Evolutionary conservation across 345 rosid genomes (phyloP), one percentile per base, ranked within the genome.

Genomic region (Lumnitzera racemosa): DNA sequence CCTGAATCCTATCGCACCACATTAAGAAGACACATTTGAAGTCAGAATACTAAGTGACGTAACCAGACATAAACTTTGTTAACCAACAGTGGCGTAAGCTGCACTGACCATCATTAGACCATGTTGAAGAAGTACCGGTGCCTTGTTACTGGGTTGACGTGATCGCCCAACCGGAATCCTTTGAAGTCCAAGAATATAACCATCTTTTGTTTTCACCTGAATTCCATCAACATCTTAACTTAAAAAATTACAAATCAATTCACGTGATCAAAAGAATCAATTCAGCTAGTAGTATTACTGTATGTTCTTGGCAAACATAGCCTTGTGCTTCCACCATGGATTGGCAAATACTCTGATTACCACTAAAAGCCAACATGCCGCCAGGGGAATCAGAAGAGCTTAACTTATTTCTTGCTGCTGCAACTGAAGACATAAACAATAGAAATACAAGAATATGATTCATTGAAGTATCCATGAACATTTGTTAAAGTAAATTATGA

Each of bases 71-170:
- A 9, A 4, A 36, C 43, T 36, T 36, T 48, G 11, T 3, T 25
- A 10, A 2, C 13, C 3, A 47, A 24, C 43, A 1, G 15, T 10
- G 29, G 25, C 13, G 24, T 10, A 7, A 23, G 61, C 41, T 20
- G 3, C 49, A 57, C 78, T 60, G 52, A 77, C 80, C 74, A 62
- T 51, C 57, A 78, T 31, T 20, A 81, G 46, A 46, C 83, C 81
- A 59, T 81, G 87, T 16, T 81, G 87, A 7, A 81, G 57, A n/a
- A 81, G 67, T 66, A 81, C 80, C 3, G 87, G 83, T 17, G 81
- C 76, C 59, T 74, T 78, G 63, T 62, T 47, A 15, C 75, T 72
- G 6, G n/a, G 12, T 52, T 51, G 56, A 3, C 79, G 72, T 0
- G 78, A 69, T 29, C 25, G 57, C 12, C 46, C 51, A 7, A 27